Conservation (phyloP, 805 yeast species). For the Saccharomyces paradoxus region DNA sequence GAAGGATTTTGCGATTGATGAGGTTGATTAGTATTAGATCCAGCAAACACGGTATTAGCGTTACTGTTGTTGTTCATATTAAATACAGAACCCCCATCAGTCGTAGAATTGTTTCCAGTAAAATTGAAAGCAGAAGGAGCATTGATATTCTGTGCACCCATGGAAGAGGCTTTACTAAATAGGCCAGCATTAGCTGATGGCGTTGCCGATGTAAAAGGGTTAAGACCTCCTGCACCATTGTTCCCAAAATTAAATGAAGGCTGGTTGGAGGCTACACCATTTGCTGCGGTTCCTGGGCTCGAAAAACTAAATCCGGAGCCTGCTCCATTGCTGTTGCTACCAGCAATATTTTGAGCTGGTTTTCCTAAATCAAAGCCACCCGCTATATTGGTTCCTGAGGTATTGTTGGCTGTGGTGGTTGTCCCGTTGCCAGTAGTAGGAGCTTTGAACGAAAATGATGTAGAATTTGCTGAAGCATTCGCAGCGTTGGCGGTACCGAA, state of each 20-base stretch:
- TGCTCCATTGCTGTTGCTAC: not conserved
- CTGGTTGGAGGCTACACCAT: not conserved
- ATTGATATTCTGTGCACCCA: not conserved
- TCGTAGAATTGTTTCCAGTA: not conserved
- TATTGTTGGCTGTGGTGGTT: not conserved
- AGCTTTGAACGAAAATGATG: conserved; percentile 5
- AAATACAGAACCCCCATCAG: not conserved
- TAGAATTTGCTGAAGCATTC: not conserved
- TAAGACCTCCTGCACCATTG: not conserved
- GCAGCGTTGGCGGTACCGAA: conserved; percentile 6
- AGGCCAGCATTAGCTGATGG: not conserved
- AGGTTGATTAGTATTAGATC: conserved; percentile 1
- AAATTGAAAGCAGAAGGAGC: not conserved
- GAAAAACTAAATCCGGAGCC: not conserved
- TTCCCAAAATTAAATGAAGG: not conserved
- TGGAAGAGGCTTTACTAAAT: not conserved
- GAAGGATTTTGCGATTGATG: not conserved
- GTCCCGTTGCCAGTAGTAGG: not conserved
- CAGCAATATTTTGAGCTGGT: not conserved
- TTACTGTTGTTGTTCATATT: conserved; percentile 4
- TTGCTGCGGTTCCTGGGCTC: not conserved
- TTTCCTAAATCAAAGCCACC: not conserved
- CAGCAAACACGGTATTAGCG: conserved; percentile 17
- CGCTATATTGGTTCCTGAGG: not conserved
- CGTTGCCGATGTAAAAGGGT: not conserved